Evolutionary conservation across 345 rosid species (phyloP).

Genomic region (Camelina neglecta): DNA sequence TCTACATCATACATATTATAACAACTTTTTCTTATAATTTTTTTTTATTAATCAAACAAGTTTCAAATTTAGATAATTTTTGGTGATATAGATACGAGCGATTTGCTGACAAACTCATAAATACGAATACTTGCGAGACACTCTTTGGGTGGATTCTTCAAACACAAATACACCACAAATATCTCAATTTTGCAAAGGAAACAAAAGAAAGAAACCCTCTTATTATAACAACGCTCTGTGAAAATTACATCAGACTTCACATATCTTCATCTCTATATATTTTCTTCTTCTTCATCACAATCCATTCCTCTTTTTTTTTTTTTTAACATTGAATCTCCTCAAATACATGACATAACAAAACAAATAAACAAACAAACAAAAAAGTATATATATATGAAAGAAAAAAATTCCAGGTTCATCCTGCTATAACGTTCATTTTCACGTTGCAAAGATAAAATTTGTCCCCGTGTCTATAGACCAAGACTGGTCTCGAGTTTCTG

Average conservation of each 20-base stretch:
- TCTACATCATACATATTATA: no score
- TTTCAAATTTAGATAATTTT: background rate
- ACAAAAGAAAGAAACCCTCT: slow-evolving; percentile 26
- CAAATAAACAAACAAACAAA: slow-evolving; percentile 14
- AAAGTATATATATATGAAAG: slow-evolving; percentile 28
- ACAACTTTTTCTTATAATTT: no score
- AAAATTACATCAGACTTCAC: slow-evolving; percentile 40
- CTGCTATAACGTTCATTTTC: slow-evolving; percentile 19
- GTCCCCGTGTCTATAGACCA: slow-evolving; percentile 48
- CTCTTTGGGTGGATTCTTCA: background rate
- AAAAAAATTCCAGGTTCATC: slow-evolving; percentile 17
- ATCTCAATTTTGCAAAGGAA: slow-evolving; percentile 10
- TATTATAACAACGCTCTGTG: slow-evolving; percentile 41
- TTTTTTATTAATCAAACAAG: background rate
- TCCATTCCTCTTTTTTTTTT: slow-evolving; percentile 11
- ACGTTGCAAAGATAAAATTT: slow-evolving; percentile 11
- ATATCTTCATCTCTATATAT: slow-evolving; percentile 30
- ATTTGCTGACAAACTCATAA: background rate
- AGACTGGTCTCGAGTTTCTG: slow-evolving; percentile 56
- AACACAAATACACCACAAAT: background rate
- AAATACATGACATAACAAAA: slow-evolving; percentile 31
- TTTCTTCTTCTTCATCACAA: slow-evolving; percentile 25
- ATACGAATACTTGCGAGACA: slow-evolving; percentile 5
- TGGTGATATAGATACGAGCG: background rate
- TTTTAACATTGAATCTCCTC: slow-evolving; percentile 32